Evolutionary conservation across 805 yeast genomes (phyloP).

Genomic region (Grigorovia yakushimaensis): DNA sequence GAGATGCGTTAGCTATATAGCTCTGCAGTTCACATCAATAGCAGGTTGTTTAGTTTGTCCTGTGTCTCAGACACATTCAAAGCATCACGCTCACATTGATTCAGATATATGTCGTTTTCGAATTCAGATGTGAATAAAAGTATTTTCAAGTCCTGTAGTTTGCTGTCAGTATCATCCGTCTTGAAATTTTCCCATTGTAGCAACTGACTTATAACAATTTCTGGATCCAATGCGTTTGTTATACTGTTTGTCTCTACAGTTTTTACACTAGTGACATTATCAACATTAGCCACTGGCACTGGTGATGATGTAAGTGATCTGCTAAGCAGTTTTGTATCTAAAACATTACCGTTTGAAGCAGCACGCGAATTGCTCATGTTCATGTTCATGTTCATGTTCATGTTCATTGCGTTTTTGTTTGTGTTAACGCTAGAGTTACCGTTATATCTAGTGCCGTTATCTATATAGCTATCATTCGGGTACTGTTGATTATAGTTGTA

Average conservation of each 20-base stretch:
- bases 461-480: not conserved
- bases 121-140: slow-evolving; percentile 15
- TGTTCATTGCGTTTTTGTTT: not conserved
- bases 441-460: not conserved
- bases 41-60: slow-evolving; percentile 26
- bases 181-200: not conserved
- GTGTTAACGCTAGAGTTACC: not conserved
- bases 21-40: slow-evolving; percentile 2
- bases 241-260: not conserved
- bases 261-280: no score
- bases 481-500: not conserved
- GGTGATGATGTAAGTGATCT: not conserved
- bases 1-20: no score
- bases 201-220: not conserved
- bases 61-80: slow-evolving; percentile 29
- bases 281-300: not conserved
- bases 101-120: slow-evolving; percentile 22
- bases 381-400: not conserved
- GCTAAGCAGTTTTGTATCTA: not conserved
- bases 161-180: slow-evolving; percentile 15
- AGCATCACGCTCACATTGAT: slow-evolving; percentile 24
- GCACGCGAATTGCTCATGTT: not conserved
- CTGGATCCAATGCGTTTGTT: not conserved
- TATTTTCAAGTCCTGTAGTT: slow-evolving; percentile 16
- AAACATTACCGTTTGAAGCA: not conserved